Evolutionary conservation across 2,329 filamentous ascomycete species (phyloP), one percentile per base, ranked within the genome.

Genomic region (Alternaria triticina): DNA sequence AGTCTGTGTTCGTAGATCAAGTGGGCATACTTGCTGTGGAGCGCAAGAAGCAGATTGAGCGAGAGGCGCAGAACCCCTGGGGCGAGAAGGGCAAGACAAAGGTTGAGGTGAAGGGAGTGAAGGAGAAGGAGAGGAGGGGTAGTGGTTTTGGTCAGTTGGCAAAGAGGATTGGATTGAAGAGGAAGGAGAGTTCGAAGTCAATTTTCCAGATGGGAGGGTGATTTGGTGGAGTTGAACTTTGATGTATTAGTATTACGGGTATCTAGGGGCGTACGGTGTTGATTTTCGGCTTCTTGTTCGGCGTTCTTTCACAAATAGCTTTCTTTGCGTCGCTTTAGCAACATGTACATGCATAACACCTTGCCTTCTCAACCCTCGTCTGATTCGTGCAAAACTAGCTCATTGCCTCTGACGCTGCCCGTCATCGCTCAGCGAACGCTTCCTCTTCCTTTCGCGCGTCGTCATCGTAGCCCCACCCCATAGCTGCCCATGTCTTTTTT

Each of bases 1-100:
- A 76, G 64, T 66, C 66, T 12, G 61, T 74, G 13, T 77, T 77
- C 61, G 66, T 71, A 13, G 75, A 77, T 20, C 75, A 77, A 58
- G 69, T 78, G 10, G 59, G 69, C 9, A 33, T 78, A 33, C 55
- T 78, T 10, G 70, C 73, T 11, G 58, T 62, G 3, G 74, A 73
- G 64, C 65, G 70, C 22, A 73, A 69, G 64, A 73, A 70, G 66
- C 67, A 74, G 54, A 60, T 76, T 33, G 71, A 74, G 50, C 71
- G 67, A 57, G 76, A 78, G 25, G 47, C 54, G 28, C 59, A 67
- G 54, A 67, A 60, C 13, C 75, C 75, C 11, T 78, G 75, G 75
- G 75, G 75, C 13, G 74, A 75, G 27, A 76, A 77, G 65, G 68
- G 61, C 4, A 70, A 65, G 55, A 59, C 44, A 9, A 70, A 60